Base-by-base conservation (phyloP, 202 grass and related monocot species). In the Hordeum pubiflorum region DNA sequence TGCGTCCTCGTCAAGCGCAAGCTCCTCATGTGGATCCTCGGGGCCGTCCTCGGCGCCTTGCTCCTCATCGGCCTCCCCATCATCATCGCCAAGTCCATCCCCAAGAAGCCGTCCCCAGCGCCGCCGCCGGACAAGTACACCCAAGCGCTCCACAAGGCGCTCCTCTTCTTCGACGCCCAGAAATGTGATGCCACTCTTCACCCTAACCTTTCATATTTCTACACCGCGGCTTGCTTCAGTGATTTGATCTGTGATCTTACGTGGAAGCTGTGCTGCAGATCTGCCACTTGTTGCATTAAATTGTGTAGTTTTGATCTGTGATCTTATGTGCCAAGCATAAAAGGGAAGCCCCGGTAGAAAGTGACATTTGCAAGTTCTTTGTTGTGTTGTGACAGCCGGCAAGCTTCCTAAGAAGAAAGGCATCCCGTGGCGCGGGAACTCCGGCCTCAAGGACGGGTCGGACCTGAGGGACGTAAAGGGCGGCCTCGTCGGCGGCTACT, bases 131-230 rank as follows among this genome's bases (percentile, higher is more conserved):
- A 95, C 82, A 78, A 58, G 55, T 99, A 99, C 89, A 82, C 96
- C 4, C 79, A 91, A 0, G 90, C 89, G 24, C 86, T 95, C 21
- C 96, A 88, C 90, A 99, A 99, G 85, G 96, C 90, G 0, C 89
- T 99, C 43, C 84, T 90, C 80, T 99, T 99, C 96, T 99, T 96
- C 89, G 95, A 99, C 69, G 92, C 92, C 48, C 92, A 93, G 76
- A 99, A 91, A 89, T 99, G 92, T 99, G 56, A 88, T 26, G 24
- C n/a, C n/a, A n/a, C n/a, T n/a, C n/a, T n/a, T n/a, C n/a, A n/a
- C n/a, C n/a, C n/a, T n/a, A n/a, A n/a, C n/a, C n/a, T n/a, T n/a
- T n/a, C n/a, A n/a, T n/a, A n/a, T n/a, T n/a, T n/a, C n/a, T n/a
- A n/a, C n/a, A n/a, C n/a, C n/a, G n/a, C n/a, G n/a, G n/a, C n/a